These are phyloP conservation scores for Jatropha podagrica DNA, from an alignment of 441 rosid genomes.

Conservation along the genomic window DNA sequence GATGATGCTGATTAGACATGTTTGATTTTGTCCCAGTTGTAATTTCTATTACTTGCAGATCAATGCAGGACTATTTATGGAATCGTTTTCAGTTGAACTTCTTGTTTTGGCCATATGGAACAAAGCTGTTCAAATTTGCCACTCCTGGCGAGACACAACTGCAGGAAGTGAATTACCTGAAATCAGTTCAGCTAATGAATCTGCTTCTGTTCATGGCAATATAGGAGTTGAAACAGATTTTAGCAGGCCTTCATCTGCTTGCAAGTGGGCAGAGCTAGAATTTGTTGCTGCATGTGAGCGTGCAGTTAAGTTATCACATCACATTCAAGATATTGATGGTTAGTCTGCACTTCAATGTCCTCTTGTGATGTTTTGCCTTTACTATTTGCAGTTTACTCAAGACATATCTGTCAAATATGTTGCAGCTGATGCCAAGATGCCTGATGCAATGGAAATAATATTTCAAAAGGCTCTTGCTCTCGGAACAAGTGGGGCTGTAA, in stretches of 20 bases:
- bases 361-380: constrained; percentile 7
- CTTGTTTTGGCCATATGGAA: constrained; percentile 73
- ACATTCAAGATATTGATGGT: constrained; percentile 55
- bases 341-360: constrained; percentile 24
- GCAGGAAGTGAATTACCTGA: constrained; percentile 32
- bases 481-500: constrained; percentile 72
- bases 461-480: constrained; percentile 49
- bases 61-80: constrained; percentile 51
- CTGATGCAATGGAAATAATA: constrained; percentile 77
- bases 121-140: constrained; percentile 55
- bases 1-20: background rate
- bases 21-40: background rate
- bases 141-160: constrained; percentile 50
- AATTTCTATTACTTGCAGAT: constrained; percentile 43
- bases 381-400: constrained; percentile 18
- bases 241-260: constrained; percentile 39
- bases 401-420: constrained; percentile 20
- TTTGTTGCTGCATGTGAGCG: constrained; percentile 55
- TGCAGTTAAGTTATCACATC: constrained; percentile 57
- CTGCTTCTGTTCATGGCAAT: constrained; percentile 16
- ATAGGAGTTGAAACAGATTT: constrained; percentile 35
- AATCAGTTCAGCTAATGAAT: constrained; percentile 32
- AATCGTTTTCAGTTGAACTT: constrained; percentile 74
- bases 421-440: constrained; percentile 69
- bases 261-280: constrained; percentile 61